Evolutionary conservation across 2,329 filamentous ascomycete species (phyloP), one percentile per base, ranked within the genome.

Genomic region (Fusarium ramigenum): DNA sequence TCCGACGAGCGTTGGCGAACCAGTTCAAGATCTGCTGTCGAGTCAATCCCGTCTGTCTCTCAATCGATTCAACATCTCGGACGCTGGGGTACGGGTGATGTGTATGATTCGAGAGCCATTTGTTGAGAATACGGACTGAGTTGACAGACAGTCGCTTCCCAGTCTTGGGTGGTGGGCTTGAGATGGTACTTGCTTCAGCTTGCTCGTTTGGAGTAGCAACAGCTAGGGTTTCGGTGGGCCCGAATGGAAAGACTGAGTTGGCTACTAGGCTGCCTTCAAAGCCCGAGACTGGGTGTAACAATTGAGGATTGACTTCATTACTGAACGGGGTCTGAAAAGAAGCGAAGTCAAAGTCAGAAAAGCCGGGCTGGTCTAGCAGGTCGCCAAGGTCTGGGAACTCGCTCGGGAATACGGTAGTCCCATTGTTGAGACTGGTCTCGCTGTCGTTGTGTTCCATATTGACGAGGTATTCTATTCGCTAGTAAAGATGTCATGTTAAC

Each of bases 1-100:
- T 88, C 58, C 94, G 89, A 32, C 94, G 89, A 39, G 93, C 93
- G 80, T 97, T 97, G 61, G 94, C 93, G 43, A 97, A 89, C 94
- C 94, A 97, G 79, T 96, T 97, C 9, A 91, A 89, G 66, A 97
- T 94, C 78, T 97, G 94, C 10, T 87, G 92, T 75, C 92, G 89
- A 78, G 88, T 94, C 23, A 97, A 85, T 5, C 93, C 93, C 0
- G 94, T 97, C 73, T 91, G 87, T 50, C 87, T 85, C 79, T 93
- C 91, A 18, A 97, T 85, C 46, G 88, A 86, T 64, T 93, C 91
- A 77, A 95, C 96, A 78, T 97, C 93, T 54, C 93, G 90, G 42
- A 96, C 93, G 18, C 88, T 94, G 11, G 94, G 94, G 78, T 97
- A 97, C 0, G 94, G 94, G 74, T 96, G 92, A 47, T 91, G 87